These are phyloP conservation scores for Pichia thaimueangensis DNA, from an alignment of 805 yeast genomes.

Conservation along the genomic window DNA sequence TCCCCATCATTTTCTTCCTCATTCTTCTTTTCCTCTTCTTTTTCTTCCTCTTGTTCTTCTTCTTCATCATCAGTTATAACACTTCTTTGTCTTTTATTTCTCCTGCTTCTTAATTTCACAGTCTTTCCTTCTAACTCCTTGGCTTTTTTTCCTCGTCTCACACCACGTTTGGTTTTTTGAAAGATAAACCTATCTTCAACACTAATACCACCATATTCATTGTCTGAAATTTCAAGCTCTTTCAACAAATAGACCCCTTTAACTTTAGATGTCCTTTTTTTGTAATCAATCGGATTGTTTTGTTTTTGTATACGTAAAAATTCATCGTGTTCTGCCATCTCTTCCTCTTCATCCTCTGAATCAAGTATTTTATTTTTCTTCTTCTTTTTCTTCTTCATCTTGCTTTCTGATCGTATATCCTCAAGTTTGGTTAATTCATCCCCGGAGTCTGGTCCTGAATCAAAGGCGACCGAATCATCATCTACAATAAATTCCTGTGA, in stretches of 20 bases:
- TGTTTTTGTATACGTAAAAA: too few species aligned
- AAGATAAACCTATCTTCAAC: background rate
- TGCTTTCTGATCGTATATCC: too few species aligned
- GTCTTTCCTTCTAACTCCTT: too few species aligned
- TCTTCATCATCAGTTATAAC: too few species aligned
- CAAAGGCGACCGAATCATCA: constrained; percentile 5
- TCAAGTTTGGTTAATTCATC: background rate
- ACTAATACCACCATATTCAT: background rate
- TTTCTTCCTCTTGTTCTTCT: too few species aligned
- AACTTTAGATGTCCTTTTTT: background rate
- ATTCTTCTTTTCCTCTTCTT: too few species aligned
- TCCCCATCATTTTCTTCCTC: too few species aligned
- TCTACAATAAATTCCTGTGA: background rate
- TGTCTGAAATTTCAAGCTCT: background rate
- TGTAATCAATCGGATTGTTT: too few species aligned
- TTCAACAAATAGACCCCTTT: background rate
- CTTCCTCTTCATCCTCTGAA: background rate
- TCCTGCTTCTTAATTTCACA: too few species aligned
- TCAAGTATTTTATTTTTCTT: background rate
- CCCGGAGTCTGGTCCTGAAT: background rate
- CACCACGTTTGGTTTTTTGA: too few species aligned
- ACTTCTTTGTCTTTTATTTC: too few species aligned
- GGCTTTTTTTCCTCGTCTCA: background rate
- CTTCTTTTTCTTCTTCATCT: background rate
- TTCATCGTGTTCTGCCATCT: too few species aligned